Percentiles rank a stretch among this genome's conserved stretches.
Evolutionary conservation across 2,329 filamentous ascomycete genomes (phyloP).

Genomic region (Paecilomyces fulvus): DNA sequence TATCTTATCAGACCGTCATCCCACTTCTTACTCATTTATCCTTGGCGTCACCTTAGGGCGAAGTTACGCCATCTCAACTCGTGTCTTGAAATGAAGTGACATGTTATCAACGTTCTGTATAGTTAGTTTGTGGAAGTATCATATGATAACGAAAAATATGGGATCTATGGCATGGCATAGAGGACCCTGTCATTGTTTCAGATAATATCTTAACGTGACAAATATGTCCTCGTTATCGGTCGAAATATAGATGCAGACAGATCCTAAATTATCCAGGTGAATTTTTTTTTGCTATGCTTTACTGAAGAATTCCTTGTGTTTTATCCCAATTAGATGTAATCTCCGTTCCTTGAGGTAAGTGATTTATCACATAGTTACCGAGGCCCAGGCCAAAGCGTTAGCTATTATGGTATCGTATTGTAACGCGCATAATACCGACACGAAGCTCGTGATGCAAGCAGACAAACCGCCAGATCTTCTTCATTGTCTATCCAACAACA

Average conservation of each 20-base stretch:
- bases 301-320: too few species aligned
- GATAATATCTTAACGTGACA: too few species aligned
- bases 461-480: constrained; percentile 8
- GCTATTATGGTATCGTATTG: not conserved
- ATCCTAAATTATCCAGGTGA: too few species aligned
- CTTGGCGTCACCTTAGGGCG: not conserved
- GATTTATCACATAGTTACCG: not conserved
- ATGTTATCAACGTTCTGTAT: too few species aligned
- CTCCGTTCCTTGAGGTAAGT: not conserved
- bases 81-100: not conserved
- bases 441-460: constrained; percentile 1
- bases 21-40: not conserved
- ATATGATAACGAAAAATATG: too few species aligned
- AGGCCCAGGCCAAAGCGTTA: not conserved
- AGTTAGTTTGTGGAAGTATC: too few species aligned
- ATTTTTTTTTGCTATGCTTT: too few species aligned
- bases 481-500: constrained; percentile 7
- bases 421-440: not conserved
- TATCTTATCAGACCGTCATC: not conserved
- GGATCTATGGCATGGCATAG: too few species aligned
- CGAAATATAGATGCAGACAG: too few species aligned
- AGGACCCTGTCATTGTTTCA: too few species aligned
- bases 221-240: too few species aligned
- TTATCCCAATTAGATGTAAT: too few species aligned
- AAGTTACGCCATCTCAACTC: not conserved